Evolutionary conservation across 176 grass and related monocot genomes (phyloP).

Genomic region (Stipa capillata): DNA sequence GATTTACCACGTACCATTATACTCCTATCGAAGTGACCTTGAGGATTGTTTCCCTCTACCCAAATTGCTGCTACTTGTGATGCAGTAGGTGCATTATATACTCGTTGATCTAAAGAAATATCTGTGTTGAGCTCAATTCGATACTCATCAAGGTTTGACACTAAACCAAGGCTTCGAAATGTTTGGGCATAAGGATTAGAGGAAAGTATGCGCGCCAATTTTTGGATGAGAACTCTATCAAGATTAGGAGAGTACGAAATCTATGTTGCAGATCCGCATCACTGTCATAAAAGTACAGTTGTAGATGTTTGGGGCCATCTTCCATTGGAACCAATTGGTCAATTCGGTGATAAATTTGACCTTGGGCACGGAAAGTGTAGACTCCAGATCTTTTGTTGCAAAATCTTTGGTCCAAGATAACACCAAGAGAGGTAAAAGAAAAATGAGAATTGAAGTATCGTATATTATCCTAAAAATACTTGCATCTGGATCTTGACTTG

Average conservation of each 20-base stretch:
- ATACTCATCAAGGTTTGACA: not conserved
- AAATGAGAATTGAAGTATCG: not conserved
- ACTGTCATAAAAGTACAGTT: not conserved
- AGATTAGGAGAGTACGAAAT: not conserved
- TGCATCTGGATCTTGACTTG: not conserved
- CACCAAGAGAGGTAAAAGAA: not conserved
- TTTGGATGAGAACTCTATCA: not conserved
- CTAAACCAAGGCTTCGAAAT: not conserved
- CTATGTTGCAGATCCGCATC: too few relatives aligned
- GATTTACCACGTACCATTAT: not conserved
- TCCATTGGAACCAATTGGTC: not conserved
- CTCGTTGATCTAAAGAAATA: not conserved
- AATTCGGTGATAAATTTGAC: not conserved
- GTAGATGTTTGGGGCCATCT: not conserved
- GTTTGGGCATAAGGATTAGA: not conserved
- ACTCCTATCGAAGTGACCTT: not conserved
- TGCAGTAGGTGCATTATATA: not conserved
- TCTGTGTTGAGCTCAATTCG: not conserved
- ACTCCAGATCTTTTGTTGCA: not conserved
- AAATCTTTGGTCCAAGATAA: not conserved
- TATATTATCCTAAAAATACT: not conserved
- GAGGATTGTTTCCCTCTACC: not conserved
- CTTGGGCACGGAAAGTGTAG: not conserved
- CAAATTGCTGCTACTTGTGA: not conserved
- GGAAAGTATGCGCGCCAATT: not conserved